Base-by-base conservation (phyloP, 2,329 filamentous ascomycete species). In the Ophiostoma pallidulum region DNA sequence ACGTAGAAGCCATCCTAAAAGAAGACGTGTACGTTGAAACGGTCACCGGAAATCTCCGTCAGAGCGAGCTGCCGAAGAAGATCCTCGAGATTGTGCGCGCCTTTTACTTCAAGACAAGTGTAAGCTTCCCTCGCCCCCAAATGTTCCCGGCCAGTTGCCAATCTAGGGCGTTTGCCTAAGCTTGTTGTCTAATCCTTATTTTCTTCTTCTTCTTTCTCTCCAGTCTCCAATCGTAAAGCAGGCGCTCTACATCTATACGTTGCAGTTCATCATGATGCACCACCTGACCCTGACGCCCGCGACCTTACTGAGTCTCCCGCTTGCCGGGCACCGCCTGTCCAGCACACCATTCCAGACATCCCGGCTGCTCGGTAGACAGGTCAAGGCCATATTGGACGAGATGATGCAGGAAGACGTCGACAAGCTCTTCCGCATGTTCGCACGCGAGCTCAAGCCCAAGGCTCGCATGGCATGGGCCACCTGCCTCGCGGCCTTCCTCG, bases 341-440 rank as follows among this genome's bases (percentile, higher is more conserved):
- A 65, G 70, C 53, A 62, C 62, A 8, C 60, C 63, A 3, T 71
- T 64, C 59, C 62, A 74, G 39, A 79, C 75, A 28, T 63, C 75
- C 29, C 69, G 75, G 10, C 66, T 79, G 41, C 69, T 79, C 35
- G 74, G 72, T 53, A 68, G 75, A 28, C 75, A 79, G 60, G 57
- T 79, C 58, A 79, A 79, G 60, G 66, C 71, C 5, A 63, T 77
- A n/a, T 57, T 77, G 13, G 74, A 79, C 62, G 74, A 77, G 57
- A 61, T 75, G 55, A 66, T 78, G 58, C 62, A 68, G 52, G 66
- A 67, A 32, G 74, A 77, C 54, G 72, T 74, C 63, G 63, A 70
- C 51, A 52, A 62, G 39, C 64, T 79, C 16, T 78, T 78, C 55
- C 69, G 75, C 33, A 61, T 66, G 51, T 77, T 79, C 57, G 66